These are phyloP conservation scores for Teunomyces panamensis DNA, from an alignment of 805 yeast genomes.

Conservation along the genomic window DNA sequence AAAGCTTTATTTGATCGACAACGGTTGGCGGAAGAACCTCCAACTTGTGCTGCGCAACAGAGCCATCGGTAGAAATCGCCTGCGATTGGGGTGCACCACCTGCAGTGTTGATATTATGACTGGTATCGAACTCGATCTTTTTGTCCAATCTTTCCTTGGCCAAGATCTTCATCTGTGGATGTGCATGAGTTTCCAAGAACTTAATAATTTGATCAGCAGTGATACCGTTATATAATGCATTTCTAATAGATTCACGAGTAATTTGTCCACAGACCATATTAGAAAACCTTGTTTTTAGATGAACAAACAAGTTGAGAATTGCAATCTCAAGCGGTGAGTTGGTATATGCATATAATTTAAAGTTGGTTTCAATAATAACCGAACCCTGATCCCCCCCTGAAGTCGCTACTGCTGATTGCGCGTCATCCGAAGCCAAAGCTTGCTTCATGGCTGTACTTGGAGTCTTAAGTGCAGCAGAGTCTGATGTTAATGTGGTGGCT, in stretches of 20 bases:
- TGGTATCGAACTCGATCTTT: constrained; percentile 60
- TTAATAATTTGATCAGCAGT: constrained; percentile 92
- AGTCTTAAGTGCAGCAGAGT: constrained; percentile 63
- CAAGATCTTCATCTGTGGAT: constrained; percentile 77
- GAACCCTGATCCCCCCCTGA: constrained; percentile 49
- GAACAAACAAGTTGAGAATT: constrained; percentile 82
- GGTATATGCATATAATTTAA: constrained; percentile 88
- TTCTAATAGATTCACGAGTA: constrained; percentile 86
- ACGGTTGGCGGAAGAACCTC: constrained; percentile 89
- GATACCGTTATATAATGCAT: constrained; percentile 83
- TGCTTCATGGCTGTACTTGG: constrained; percentile 77
- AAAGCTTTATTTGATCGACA: constrained; percentile 90
- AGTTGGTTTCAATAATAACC: constrained; percentile 88
- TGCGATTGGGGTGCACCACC: constrained; percentile 38
- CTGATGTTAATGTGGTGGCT: constrained; percentile 88
- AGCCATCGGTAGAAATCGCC: constrained; percentile 15
- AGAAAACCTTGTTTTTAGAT: constrained; percentile 76
- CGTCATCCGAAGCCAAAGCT: constrained; percentile 41
- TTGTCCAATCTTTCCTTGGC: constrained; percentile 70
- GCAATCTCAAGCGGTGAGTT: constrained; percentile 95
- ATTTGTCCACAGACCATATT: constrained; percentile 93
- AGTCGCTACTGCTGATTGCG: constrained; percentile 7
- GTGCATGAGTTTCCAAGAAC: constrained; percentile 88
- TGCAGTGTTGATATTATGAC: constrained; percentile 46
- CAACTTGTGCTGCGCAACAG: constrained; percentile 47